These are phyloP conservation scores for Thelephora ganbajun DNA, from an alignment of 768 basidiomycete species.

Conservation along the genomic window DNA sequence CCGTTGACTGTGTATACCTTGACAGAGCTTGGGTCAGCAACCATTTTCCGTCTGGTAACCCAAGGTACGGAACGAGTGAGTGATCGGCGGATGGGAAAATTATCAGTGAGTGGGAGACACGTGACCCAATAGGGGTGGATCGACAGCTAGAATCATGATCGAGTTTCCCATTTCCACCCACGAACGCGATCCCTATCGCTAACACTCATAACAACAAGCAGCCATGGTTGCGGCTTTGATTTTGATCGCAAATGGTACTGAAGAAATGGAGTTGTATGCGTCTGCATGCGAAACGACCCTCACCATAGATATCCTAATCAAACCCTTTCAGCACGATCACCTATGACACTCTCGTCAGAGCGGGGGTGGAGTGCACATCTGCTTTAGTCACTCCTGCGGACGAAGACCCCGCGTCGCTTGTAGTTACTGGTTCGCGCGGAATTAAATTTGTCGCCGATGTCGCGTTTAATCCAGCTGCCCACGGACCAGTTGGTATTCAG, in stretches of 20 bases:
- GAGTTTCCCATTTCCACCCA: no score
- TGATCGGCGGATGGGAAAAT: not conserved
- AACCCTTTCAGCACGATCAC: slow-evolving; percentile 46
- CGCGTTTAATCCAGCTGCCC: slow-evolving; percentile 11
- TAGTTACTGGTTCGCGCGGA: slow-evolving; percentile 56
- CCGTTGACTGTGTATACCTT: slow-evolving; percentile 97
- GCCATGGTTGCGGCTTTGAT: slow-evolving; percentile 44
- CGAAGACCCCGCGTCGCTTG: slow-evolving; percentile 22
- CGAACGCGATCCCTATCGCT: no score
- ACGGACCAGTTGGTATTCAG: not conserved
- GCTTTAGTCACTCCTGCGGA: slow-evolving; percentile 32
- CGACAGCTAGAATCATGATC: no score
- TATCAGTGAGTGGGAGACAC: no score
- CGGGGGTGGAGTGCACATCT: slow-evolving; percentile 51
- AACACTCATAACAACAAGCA: no score
- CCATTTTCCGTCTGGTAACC: slow-evolving; percentile 3
- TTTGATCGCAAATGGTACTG: slow-evolving; percentile 69
- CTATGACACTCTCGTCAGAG: slow-evolving; percentile 73
- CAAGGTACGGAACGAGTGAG: not conserved
- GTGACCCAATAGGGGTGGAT: no score
- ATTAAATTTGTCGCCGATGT: slow-evolving; percentile 59
- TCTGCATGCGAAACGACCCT: not conserved
- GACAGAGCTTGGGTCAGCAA: slow-evolving; percentile 28
- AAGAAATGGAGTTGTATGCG: slow-evolving; percentile 83
- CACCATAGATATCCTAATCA: not conserved